phyloP scores from a whole-genome alignment of 2,329 filamentous ascomycete genomes.

The Apiospora koreana region DNA sequence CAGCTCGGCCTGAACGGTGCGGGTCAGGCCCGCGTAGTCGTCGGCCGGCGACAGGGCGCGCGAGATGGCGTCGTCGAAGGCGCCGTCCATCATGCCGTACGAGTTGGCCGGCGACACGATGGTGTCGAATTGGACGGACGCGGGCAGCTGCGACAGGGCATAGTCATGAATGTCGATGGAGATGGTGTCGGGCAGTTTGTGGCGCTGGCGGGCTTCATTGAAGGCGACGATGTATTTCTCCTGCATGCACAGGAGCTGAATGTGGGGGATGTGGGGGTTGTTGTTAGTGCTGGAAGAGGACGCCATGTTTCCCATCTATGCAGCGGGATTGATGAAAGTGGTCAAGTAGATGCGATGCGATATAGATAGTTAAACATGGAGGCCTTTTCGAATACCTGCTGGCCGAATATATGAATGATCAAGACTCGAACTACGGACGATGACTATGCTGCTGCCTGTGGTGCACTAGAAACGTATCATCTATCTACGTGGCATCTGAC shows the following conservation, averaged over 20 bases:
- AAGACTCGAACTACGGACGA: neutral
- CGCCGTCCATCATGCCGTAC: constrained; percentile 54
- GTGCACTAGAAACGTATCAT: neutral
- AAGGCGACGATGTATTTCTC: constrained; percentile 1
- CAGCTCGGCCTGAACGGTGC: constrained; percentile 42
- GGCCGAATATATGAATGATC: neutral
- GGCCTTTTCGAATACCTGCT: neutral
- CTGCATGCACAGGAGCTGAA: constrained; percentile 12
- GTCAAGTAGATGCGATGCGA: neutral
- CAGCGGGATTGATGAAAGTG: neutral
- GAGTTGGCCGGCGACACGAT: constrained; percentile 57
- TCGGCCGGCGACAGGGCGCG: constrained; percentile 44
- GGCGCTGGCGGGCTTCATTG: neutral
- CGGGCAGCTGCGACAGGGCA: constrained; percentile 39
- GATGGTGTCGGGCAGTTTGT: constrained; percentile 7
- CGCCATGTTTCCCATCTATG: neutral
- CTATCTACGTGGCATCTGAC: neutral
- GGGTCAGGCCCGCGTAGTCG: constrained; percentile 49
- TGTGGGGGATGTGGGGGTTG: constrained; percentile 6
- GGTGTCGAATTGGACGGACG: constrained; percentile 42
- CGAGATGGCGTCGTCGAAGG: constrained; percentile 56
- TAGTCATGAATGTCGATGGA: constrained; percentile 39
- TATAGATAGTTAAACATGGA: neutral
- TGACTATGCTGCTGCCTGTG: neutral
- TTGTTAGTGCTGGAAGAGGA: neutral